Evolutionary conservation across 2,329 filamentous ascomycete species (phyloP).

Genomic region (Diaporthe vaccinii): DNA sequence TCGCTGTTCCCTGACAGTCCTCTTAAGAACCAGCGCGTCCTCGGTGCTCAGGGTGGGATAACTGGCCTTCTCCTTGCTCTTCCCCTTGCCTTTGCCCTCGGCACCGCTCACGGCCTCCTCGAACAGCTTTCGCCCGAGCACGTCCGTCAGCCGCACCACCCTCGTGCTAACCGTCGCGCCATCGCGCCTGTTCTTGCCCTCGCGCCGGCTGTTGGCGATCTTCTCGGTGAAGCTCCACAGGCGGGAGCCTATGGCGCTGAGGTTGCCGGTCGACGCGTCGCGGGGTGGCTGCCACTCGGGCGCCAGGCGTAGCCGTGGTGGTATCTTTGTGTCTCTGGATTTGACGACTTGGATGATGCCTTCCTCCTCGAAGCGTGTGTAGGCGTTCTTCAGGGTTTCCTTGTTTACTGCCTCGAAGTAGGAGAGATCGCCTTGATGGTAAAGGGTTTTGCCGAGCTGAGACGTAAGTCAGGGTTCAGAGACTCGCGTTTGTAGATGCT

Average conservation of each 20-base stretch:
- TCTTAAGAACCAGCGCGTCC: constrained; percentile 61
- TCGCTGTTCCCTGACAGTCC: constrained; percentile 60
- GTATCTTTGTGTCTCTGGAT: constrained; percentile 73
- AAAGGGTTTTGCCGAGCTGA: constrained; percentile 93
- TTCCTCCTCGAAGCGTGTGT: constrained; percentile 88
- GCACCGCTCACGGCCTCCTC: constrained; percentile 62
- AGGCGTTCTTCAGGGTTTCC: constrained; percentile 95
- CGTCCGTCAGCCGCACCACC: constrained; percentile 82
- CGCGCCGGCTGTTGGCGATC: constrained; percentile 84
- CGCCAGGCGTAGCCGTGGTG: constrained; percentile 76
- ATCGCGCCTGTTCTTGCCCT: constrained; percentile 97
- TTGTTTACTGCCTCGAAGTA: constrained; percentile 99
- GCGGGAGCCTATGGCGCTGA: constrained; percentile 76
- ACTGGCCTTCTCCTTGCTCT: constrained; percentile 49
- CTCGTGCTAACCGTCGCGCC: constrained; percentile 88
- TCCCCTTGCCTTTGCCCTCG: constrained; percentile 49
- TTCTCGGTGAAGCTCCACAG: constrained; percentile 94
- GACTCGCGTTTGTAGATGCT: neutral
- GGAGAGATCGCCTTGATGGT: constrained; percentile 95
- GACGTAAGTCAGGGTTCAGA: neutral
- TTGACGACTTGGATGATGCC: constrained; percentile 85
- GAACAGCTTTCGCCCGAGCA: constrained; percentile 79
- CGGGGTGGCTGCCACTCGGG: constrained; percentile 81
- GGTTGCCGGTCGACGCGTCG: constrained; percentile 69
- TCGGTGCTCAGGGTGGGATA: constrained; percentile 62